Conservation (phyloP, 306 rosid species). For the Alnus glutinosa region DNA sequence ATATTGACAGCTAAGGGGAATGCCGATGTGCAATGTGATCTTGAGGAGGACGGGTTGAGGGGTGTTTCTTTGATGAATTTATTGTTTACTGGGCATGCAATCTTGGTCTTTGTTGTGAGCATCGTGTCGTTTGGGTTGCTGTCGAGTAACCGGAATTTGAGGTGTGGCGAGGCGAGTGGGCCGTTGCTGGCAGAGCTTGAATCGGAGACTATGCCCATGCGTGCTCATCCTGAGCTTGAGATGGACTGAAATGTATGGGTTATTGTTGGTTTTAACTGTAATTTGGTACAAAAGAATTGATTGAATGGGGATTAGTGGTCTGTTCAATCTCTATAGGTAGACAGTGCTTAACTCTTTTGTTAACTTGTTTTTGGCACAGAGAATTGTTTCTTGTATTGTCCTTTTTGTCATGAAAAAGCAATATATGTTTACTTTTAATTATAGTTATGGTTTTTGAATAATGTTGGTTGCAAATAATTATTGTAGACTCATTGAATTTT, state of each 20-base stretch:
- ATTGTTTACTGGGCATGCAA: conserved; percentile 64
- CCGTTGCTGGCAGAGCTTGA: conserved; percentile 57
- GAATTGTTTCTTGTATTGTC: conserved; percentile 21
- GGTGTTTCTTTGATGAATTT: conserved; percentile 70
- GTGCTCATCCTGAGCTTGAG: conserved; percentile 47
- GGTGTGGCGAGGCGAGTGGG: conserved; percentile 53
- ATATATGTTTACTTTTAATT: conserved; percentile 19
- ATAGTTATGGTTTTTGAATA: conserved; percentile 26
- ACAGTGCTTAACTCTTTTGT: conserved; percentile 19
- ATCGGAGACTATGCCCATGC: conserved; percentile 31
- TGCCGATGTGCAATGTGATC: conserved; percentile 67
- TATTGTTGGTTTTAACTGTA: conserved; percentile 12
- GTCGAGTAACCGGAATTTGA: conserved; percentile 42
- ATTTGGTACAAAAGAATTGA: conserved; percentile 22
- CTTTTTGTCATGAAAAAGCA: conserved; percentile 13
- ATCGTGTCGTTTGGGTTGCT: conserved; percentile 54
- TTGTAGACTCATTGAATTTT: conserved; percentile 7
- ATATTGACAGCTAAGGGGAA: conserved; percentile 25
- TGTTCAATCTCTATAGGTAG: conserved; percentile 27
- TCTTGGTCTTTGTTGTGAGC: conserved; percentile 49
- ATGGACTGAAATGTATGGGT: conserved; percentile 49
- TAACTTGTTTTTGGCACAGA: conserved; percentile 17
- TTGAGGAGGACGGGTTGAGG: conserved; percentile 70
- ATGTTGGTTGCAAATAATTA: background rate
- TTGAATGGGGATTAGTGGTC: conserved; percentile 22